These are phyloP conservation scores for Spergularia marina DNA, from an alignment of 148 eudicot species.

Conservation along the genomic window DNA sequence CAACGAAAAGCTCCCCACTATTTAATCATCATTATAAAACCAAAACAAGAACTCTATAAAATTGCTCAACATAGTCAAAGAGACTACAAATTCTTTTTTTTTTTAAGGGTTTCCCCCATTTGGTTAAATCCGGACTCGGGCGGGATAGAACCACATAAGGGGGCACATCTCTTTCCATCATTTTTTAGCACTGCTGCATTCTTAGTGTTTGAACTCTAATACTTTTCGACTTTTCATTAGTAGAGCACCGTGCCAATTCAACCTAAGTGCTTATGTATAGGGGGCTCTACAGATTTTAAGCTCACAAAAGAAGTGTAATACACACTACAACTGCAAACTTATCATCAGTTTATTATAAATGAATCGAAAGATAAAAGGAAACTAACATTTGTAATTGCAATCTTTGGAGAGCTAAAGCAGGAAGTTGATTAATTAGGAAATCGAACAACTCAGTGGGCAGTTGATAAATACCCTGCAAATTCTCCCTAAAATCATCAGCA, in stretches of 20 bases:
- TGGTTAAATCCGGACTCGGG: too few relatives aligned
- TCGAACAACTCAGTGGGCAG: constrained; percentile 69
- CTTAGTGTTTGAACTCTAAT: too few relatives aligned
- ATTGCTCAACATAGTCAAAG: neutral
- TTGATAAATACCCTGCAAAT: constrained; percentile 42
- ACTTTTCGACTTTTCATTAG: too few relatives aligned
- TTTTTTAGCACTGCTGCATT: too few relatives aligned
- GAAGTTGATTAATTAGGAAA: constrained; percentile 52
- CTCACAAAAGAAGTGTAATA: too few relatives aligned
- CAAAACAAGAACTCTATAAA: neutral
- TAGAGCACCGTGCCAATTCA: too few relatives aligned
- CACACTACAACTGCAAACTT: too few relatives aligned
- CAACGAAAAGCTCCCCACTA: neutral
- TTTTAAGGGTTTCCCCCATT: too few relatives aligned
- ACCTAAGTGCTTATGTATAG: too few relatives aligned
- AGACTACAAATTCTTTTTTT: too few relatives aligned
- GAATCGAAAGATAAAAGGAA: neutral
- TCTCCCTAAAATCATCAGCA: constrained; percentile 31
- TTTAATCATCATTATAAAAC: neutral
- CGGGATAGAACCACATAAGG: too few relatives aligned
- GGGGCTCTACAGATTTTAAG: neutral
- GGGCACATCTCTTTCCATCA: too few relatives aligned
- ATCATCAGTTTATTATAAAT: neutral
- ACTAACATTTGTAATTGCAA: constrained; percentile 55
- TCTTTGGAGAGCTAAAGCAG: constrained; percentile 64